phyloP scores from a whole-genome alignment of 179 eudicot genomes.

The Beta macrorhiza region DNA sequence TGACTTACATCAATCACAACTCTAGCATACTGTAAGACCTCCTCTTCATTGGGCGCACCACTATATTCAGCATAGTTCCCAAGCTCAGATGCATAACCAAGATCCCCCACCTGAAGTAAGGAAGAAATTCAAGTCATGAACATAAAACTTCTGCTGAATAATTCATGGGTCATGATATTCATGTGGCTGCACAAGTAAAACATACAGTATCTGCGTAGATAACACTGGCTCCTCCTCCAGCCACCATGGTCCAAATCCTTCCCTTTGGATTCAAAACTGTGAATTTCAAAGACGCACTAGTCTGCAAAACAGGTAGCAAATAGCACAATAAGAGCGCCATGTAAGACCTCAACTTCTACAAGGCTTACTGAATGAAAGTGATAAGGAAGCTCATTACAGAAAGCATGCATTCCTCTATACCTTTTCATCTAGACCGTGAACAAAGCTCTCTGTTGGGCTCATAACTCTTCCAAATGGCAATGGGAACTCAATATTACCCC shows the following conservation, averaged over 20 bases:
- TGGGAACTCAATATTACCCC: conserved; percentile 81
- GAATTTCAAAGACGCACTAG: conserved; percentile 88
- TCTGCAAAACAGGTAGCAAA: conserved; percentile 42
- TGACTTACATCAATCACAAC: conserved; percentile 80
- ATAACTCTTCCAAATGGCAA: conserved; percentile 82
- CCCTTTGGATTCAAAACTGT: conserved; percentile 90
- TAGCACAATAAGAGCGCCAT: conserved; percentile 4
- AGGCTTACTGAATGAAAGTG: not conserved
- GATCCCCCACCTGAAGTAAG: conserved; percentile 68
- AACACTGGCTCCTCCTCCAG: conserved; percentile 96
- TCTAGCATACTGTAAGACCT: conserved; percentile 90
- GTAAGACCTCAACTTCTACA: not conserved
- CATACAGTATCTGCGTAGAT: conserved; percentile 87
- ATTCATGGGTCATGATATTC: not conserved
- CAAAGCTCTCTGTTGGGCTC: conserved; percentile 80
- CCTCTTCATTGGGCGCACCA: conserved; percentile 94
- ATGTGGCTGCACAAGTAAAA: not conserved
- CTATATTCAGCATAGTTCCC: conserved; percentile 96
- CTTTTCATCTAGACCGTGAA: conserved; percentile 77
- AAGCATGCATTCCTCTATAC: conserved; percentile 26
- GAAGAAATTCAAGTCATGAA: conserved; percentile 1
- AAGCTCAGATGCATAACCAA: conserved; percentile 91
- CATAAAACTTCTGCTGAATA: not conserved
- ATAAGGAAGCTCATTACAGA: not conserved
- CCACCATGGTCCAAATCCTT: conserved; percentile 93